These are phyloP conservation scores for Deuterostichococcus epilithicus DNA, from an alignment of 139 green algal species.

Conservation along the genomic window DNA sequence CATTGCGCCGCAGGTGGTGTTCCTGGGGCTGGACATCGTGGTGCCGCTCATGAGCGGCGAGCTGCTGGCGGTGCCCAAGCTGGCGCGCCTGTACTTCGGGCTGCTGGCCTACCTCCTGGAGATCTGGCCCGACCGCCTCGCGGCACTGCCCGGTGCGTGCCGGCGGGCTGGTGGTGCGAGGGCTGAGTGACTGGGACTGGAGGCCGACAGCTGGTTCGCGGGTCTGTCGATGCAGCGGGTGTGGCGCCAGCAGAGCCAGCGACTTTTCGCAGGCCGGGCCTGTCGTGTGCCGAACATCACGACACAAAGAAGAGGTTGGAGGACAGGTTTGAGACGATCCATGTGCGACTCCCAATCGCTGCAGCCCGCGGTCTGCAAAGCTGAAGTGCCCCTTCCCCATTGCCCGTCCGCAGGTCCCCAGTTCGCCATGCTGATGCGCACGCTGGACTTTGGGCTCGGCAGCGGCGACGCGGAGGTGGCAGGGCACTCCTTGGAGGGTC, in stretches of 20 bases:
- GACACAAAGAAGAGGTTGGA: too few species aligned
- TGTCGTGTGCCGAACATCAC: too few species aligned
- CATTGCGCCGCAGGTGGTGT: conserved; percentile 43
- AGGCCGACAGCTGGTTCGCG: too few species aligned
- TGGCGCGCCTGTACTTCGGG: conserved; percentile 71
- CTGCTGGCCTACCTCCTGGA: conserved; percentile 80
- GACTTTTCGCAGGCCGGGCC: too few species aligned
- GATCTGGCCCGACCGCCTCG: conserved; percentile 65
- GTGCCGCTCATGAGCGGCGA: conserved; percentile 74
- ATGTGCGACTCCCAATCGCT: too few species aligned
- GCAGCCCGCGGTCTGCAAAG: too few species aligned
- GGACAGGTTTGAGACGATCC: too few species aligned
- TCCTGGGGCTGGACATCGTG: conserved; percentile 70
- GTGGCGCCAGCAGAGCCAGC: too few species aligned
- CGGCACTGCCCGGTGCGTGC: conserved; percentile 36
- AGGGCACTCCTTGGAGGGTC: conserved; percentile 24
- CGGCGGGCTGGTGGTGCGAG: too few species aligned
- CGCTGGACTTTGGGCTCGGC: conserved; percentile 56
- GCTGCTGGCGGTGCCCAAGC: conserved; percentile 77
- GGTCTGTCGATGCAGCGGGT: too few species aligned
- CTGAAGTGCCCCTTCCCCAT: too few species aligned
- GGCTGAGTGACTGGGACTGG: too few species aligned
- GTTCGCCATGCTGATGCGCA: conserved; percentile 52
- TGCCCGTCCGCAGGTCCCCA: not conserved
- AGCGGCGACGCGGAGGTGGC: conserved; percentile 16